Conservation (phyloP, 768 basidiomycete species). For the Mycena venus region DNA sequence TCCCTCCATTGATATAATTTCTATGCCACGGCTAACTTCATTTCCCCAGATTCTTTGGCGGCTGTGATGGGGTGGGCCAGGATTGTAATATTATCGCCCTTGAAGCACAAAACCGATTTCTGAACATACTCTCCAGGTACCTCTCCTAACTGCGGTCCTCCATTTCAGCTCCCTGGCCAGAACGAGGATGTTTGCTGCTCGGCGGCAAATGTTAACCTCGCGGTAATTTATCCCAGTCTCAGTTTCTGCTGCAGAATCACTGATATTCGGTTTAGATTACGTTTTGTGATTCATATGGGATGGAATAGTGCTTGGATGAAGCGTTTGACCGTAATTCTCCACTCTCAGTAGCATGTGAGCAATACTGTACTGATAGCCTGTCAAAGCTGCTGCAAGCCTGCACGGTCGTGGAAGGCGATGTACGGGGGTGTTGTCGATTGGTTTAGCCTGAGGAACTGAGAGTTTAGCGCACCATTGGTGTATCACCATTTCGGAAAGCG, state of each 20-base stretch:
- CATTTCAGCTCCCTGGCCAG: neutral
- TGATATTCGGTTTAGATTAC: neutral
- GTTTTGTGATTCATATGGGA: neutral
- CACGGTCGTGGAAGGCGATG: neutral
- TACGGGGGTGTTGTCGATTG: neutral
- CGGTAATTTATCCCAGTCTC: neutral
- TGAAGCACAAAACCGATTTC: neutral
- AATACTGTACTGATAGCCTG: too few relatives aligned
- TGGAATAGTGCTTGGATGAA: neutral
- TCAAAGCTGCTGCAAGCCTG: too few relatives aligned
- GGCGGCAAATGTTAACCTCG: neutral
- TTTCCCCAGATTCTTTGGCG: neutral
- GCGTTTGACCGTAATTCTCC: neutral
- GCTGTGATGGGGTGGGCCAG: neutral
- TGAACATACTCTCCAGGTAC: neutral
- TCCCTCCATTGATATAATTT: neutral
- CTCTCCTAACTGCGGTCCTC: neutral
- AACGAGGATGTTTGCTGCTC: neutral
- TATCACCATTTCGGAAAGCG: neutral
- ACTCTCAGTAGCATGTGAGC: neutral
- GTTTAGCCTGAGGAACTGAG: neutral
- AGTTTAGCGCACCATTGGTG: neutral
- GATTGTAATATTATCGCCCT: neutral
- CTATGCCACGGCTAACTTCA: neutral
- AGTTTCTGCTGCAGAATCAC: neutral